These are phyloP conservation scores for Hymenoscyphus repandus DNA, from an alignment of 2,329 filamentous ascomycete species.

Conservation along the genomic window DNA sequence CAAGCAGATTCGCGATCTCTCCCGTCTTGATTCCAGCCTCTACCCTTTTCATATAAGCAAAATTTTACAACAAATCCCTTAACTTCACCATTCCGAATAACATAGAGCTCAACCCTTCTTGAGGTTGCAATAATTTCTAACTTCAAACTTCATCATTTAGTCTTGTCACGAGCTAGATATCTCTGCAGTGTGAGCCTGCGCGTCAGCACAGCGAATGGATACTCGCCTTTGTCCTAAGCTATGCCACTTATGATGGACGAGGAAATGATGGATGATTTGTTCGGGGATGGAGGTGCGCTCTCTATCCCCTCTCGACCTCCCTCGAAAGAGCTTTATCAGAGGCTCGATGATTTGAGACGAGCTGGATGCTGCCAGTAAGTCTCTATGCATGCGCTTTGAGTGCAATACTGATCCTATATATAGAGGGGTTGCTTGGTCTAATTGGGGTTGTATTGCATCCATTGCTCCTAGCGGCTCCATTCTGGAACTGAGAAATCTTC, in stretches of 20 bases:
- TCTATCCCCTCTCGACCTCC: conserved; percentile 48
- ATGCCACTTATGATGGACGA: conserved; percentile 53
- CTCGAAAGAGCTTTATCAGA: conserved; percentile 63
- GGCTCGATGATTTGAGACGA: conserved; percentile 70
- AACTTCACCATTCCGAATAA: too few relatives aligned
- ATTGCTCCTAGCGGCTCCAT: conserved; percentile 67
- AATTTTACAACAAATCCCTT: too few relatives aligned
- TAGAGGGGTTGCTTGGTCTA: conserved; percentile 84
- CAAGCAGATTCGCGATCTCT: too few relatives aligned
- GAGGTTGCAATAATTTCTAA: too few relatives aligned
- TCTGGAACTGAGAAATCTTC: conserved; percentile 68
- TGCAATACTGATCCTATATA: conserved; percentile 2
- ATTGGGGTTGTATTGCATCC: conserved; percentile 76
- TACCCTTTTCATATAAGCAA: too few relatives aligned
- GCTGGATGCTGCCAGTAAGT: conserved; percentile 78
- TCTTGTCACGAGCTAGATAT: background rate
- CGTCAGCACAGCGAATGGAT: background rate
- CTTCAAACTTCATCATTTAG: background rate
- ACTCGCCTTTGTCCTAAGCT: conserved; percentile 1
- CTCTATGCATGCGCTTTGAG: background rate
- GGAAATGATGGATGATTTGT: conserved; percentile 63
- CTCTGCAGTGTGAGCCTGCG: background rate
- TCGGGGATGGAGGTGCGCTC: conserved; percentile 63
- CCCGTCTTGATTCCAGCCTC: too few relatives aligned
- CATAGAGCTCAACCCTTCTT: too few relatives aligned